Evolutionary conservation across 2,329 filamentous ascomycete genomes (phyloP).

Genomic region (Botrytis cinerea): DNA sequence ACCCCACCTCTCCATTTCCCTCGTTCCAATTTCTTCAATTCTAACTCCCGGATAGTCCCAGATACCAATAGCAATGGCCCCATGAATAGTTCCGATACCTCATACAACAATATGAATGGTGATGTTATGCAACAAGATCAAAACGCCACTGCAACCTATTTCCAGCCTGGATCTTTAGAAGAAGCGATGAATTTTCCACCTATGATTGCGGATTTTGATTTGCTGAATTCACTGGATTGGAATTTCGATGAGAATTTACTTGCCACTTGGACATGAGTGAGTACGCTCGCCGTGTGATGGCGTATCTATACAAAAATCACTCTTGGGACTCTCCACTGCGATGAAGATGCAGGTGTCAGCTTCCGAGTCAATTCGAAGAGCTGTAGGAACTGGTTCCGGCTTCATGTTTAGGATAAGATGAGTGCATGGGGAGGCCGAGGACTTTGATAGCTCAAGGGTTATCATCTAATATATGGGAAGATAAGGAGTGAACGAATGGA

Average conservation of each 20-base stretch:
- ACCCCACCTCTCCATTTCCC: too few species aligned
- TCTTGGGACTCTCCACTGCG: neutral
- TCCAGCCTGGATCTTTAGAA: conserved; percentile 11
- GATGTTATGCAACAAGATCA: conserved; percentile 15
- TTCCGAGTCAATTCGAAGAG: too few species aligned
- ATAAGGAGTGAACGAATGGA: neutral
- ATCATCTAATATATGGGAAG: neutral
- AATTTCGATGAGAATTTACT: conserved; percentile 26
- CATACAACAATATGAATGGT: neutral
- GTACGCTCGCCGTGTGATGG: neutral
- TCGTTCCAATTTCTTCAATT: neutral
- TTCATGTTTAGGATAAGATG: neutral
- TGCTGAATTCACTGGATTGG: conserved; percentile 32
- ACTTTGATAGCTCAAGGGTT: too few species aligned
- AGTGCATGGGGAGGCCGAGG: neutral
- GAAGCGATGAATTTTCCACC: conserved; percentile 21
- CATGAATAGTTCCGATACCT: neutral
- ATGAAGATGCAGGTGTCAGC: neutral
- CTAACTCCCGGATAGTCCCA: neutral
- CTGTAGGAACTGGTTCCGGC: too few species aligned
- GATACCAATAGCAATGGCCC: neutral
- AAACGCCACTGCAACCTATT: conserved; percentile 15
- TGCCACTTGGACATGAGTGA: conserved; percentile 8
- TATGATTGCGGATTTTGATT: conserved; percentile 27
- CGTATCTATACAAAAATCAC: neutral